Conservation (phyloP, 2,329 filamentous ascomycete species). For the Alternaria incomplexa region DNA sequence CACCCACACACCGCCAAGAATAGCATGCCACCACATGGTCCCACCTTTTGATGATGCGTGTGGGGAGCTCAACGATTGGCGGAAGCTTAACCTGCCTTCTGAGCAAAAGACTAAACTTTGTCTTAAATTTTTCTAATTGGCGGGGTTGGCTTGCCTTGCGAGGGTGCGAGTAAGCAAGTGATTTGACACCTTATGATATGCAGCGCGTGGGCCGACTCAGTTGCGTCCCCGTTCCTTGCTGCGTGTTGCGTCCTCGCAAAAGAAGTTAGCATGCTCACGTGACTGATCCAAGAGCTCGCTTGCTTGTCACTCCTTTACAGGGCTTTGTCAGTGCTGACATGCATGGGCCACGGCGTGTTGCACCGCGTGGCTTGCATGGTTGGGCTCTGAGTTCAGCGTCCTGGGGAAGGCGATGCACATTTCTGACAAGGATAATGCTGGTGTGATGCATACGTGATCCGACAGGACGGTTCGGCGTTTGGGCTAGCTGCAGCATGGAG, state of each 20-base stretch:
- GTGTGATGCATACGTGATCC: background rate
- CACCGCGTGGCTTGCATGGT: conserved; percentile 16
- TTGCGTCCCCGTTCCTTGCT: background rate
- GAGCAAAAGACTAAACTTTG: background rate
- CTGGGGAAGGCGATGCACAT: background rate
- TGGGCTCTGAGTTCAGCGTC: conserved; percentile 1
- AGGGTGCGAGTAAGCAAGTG: background rate
- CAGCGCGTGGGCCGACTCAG: background rate
- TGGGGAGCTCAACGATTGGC: conserved; percentile 6
- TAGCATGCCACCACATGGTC: background rate
- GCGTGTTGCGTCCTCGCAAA: background rate
- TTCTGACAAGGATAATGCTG: background rate
- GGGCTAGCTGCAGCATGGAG: background rate
- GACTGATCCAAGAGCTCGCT: background rate
- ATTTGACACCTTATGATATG: background rate
- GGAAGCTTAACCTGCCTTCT: background rate
- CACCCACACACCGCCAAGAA: background rate
- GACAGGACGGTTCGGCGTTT: conserved; percentile 1
- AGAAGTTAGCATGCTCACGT: background rate
- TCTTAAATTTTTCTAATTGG: background rate
- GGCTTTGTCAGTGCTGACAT: conserved; percentile 6
- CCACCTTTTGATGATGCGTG: background rate
- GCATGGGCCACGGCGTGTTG: conserved; percentile 8
- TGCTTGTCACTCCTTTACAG: background rate
- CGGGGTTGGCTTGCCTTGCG: background rate